phyloP scores from a whole-genome alignment of 768 basidiomycete species.

The Phanerodontia chrysosporium region DNA sequence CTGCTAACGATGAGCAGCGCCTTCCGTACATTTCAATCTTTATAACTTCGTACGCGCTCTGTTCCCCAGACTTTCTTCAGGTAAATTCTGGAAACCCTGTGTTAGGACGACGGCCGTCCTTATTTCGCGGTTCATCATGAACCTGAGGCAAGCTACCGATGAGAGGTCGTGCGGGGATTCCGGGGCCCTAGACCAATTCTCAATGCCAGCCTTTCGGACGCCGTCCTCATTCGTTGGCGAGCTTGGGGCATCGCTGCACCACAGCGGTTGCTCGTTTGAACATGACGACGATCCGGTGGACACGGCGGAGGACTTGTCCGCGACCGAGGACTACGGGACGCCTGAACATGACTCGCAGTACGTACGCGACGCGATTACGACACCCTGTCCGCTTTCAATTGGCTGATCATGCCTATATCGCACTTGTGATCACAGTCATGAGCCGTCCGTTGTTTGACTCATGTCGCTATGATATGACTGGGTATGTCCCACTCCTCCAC shows the following conservation, averaged over 20 bases:
- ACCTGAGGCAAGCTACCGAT: not conserved
- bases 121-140: conserved; percentile 5
- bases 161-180: not conserved
- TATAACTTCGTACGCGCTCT: not conserved
- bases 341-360: too few relatives aligned
- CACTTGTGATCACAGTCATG: not conserved
- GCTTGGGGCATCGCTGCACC: too few relatives aligned
- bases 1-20: not conserved
- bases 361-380: not conserved
- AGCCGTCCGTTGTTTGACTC: not conserved
- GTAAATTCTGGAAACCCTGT: too few relatives aligned
- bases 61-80: not conserved
- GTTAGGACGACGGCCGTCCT: not conserved
- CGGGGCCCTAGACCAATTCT: not conserved
- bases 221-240: too few relatives aligned
- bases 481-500: not conserved
- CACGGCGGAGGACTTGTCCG: too few relatives aligned
- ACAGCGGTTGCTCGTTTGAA: too few relatives aligned
- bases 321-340: too few relatives aligned
- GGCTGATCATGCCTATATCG: not conserved
- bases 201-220: not conserved
- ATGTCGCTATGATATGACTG: not conserved
- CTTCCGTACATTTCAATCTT: conserved; percentile 4
- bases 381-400: not conserved
- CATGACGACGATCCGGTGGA: too few relatives aligned